Conservation (phyloP, 208 protist genomes). For the Acanthamoeba culbertsoni region DNA sequence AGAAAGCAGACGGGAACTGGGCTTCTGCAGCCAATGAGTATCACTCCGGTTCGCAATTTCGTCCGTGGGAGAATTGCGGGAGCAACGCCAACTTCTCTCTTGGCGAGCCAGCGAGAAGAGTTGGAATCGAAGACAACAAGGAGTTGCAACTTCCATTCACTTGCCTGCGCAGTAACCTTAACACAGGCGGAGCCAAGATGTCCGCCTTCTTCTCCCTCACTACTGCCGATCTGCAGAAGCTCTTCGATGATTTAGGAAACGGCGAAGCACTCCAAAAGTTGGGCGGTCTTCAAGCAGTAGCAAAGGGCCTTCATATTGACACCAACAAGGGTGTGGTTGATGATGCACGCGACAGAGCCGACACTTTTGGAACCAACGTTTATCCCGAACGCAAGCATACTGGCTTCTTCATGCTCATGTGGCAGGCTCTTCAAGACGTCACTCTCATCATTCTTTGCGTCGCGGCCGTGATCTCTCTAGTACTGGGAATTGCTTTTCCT, state of each 20-base stretch:
- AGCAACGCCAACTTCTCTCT: too few relatives aligned
- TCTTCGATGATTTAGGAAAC: slow-evolving; percentile 13
- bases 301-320: not conserved
- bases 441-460: slow-evolving; percentile 93
- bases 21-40: too few relatives aligned
- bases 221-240: not conserved
- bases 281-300: not conserved
- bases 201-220: not conserved
- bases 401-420: slow-evolving; percentile 86
- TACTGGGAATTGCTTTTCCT: slow-evolving; percentile 88
- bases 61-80: too few relatives aligned
- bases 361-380: not conserved
- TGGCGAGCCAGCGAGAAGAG: too few relatives aligned
- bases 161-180: too few relatives aligned
- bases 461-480: slow-evolving; percentile 90
- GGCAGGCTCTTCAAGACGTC: slow-evolving; percentile 88
- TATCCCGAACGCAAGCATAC: slow-evolving; percentile 58
- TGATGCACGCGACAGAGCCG: not conserved
- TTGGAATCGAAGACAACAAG: too few relatives aligned
- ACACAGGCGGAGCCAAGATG: too few relatives aligned
- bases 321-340: not conserved
- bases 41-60: too few relatives aligned
- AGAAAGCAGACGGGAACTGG: too few relatives aligned
- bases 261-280: not conserved
- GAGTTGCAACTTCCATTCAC: too few relatives aligned